Evolutionary conservation across 1,284 basidiomycete species (phyloP).

Genomic region (Marasmius fiardii): DNA sequence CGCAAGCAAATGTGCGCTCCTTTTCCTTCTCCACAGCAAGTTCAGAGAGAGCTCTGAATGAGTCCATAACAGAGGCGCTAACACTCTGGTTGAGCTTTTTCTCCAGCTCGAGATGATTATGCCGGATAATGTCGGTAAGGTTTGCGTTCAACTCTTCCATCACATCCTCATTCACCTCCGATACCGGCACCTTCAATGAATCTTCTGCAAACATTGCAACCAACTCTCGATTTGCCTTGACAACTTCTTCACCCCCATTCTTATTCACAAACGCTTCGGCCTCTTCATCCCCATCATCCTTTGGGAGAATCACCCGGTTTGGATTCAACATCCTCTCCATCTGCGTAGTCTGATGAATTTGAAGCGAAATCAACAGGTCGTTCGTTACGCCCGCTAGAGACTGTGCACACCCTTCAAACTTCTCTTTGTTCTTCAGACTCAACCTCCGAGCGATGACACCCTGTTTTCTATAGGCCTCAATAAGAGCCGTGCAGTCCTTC

Average conservation of each 20-base stretch:
- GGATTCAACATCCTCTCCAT: slow-evolving; percentile 25
- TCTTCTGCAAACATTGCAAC: slow-evolving; percentile 33
- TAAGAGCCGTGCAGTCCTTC: slow-evolving; percentile 23
- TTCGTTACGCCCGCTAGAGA: slow-evolving; percentile 28
- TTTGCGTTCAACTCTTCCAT: slow-evolving; percentile 33
- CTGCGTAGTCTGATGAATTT: slow-evolving; percentile 33
- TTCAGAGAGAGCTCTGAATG: slow-evolving; percentile 27
- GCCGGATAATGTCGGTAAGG: slow-evolving; percentile 27
- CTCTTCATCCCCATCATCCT: slow-evolving; percentile 31
- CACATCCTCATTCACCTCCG: slow-evolving; percentile 29
- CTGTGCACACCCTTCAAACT: slow-evolving; percentile 20
- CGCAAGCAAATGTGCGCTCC: slow-evolving; percentile 32
- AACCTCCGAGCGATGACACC: slow-evolving; percentile 28
- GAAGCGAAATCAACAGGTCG: slow-evolving; percentile 35
- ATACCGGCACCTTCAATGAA: slow-evolving; percentile 23
- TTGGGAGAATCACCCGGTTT: slow-evolving; percentile 26
- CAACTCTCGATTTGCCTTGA: slow-evolving; percentile 28
- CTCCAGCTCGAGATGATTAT: slow-evolving; percentile 28
- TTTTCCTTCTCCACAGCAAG: slow-evolving; percentile 28
- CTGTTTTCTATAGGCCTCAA: slow-evolving; percentile 32
- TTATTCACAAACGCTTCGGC: slow-evolving; percentile 27
- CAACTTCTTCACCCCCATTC: slow-evolving; percentile 31
- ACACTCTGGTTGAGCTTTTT: slow-evolving; percentile 29
- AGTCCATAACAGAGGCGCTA: slow-evolving; percentile 9
- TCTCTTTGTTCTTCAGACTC: slow-evolving; percentile 30